Evolutionary conservation across 352 stramenopile genomes (phyloP).

Genomic region (Halophytophthora batemanensis): DNA sequence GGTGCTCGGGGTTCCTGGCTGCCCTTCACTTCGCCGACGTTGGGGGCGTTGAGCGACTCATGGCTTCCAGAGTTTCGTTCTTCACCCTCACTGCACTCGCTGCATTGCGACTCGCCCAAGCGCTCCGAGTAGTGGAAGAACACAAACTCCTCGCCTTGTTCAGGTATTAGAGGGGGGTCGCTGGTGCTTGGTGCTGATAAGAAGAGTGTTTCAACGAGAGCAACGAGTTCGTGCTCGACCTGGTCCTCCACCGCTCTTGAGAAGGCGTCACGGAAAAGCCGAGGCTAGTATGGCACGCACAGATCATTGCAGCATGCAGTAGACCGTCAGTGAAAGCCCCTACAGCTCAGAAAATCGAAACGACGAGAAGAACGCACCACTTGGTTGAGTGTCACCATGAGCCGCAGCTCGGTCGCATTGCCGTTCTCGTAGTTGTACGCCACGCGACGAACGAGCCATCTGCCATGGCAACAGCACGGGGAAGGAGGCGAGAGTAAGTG

Average conservation of each 20-base stretch:
- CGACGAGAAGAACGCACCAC: constrained; percentile 15
- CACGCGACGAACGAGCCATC: constrained; percentile 32
- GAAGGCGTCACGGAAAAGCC: constrained; percentile 39
- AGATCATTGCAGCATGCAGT: neutral
- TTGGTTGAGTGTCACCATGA: constrained; percentile 29
- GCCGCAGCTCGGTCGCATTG: constrained; percentile 22
- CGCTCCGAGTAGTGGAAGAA: constrained; percentile 36
- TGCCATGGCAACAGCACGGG: constrained; percentile 5
- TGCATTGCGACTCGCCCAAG: constrained; percentile 3
- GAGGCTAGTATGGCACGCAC: constrained; percentile 16
- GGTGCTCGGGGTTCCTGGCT: constrained; percentile 5
- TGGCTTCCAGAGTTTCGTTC: neutral
- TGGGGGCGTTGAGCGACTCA: neutral
- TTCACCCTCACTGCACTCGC: neutral
- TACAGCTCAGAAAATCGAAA: neutral
- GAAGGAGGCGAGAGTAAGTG: neutral
- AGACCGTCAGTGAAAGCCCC: too few species aligned
- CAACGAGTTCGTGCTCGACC: constrained; percentile 27
- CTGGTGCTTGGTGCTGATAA: neutral
- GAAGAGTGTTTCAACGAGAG: constrained; percentile 9
- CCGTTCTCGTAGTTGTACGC: constrained; percentile 48
- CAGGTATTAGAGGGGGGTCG: neutral
- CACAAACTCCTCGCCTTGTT: constrained; percentile 19
- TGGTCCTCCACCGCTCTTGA: constrained; percentile 31
- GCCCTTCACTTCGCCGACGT: constrained; percentile 9